Evolutionary conservation across 2,329 filamentous ascomycete species (phyloP), one percentile per base, ranked within the genome.

Genomic region (Ilyonectria robusta): DNA sequence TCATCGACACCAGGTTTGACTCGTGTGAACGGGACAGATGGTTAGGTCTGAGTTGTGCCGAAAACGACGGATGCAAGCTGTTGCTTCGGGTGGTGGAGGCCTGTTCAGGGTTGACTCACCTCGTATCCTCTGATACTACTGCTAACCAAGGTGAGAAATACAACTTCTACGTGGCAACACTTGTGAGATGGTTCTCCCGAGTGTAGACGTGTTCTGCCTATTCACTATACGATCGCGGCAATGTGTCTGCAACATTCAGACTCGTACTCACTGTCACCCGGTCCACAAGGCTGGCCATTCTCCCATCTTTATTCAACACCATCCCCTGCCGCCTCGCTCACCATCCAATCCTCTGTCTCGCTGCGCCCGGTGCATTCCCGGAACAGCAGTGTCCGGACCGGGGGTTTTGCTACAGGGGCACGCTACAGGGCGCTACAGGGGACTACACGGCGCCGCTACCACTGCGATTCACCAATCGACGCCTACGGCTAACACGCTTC

Each of bases 311-410:
- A 42, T 42, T 42, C 19, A 15, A n/a, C 48, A 10, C 17, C 11
- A 29, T 54, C 29, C 40, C 55, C 55, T 47, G 7, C 8, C 35
- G 17, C 17, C 35, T 58, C 53, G 61, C 47, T 63, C 61, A 6
- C 40, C 40, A 33, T 19, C 56, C 62, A 55, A 59, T 65, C 62
- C 35, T 26, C 23, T 23, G 2, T 8, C 3, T 9, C 21, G 26
- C 31, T 46, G 9, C 44, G 54, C 6, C 40, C 62, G 56, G 56
- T 17, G 46, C 50, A 59, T 54, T 61, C 62, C 62, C 62, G 44
- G 19, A 64, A 47, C n/a, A 66, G 63, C 58, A 66, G 37, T 58
- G 46, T 9, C 63, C 63, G 63, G 33, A 29, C n/a, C 3, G 11
- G 40, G 40, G 63, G 51, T 11, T 4, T 21, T 8, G 13, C 11